Conservation (phyloP, 2,329 filamentous ascomycete genomes). For the Truncatella angustata region DNA sequence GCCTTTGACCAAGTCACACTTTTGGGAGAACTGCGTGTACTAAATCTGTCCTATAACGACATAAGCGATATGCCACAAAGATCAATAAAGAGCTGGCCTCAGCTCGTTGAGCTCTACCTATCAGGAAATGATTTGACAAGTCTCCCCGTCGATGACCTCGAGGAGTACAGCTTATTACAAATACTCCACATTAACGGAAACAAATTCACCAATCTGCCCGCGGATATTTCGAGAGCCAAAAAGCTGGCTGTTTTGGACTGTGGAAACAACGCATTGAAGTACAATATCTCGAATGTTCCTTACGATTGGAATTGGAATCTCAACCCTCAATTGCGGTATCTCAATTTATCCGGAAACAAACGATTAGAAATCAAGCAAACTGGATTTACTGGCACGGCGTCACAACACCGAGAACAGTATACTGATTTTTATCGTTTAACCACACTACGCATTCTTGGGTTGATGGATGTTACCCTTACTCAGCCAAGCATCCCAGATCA, state of each 20-base stretch:
- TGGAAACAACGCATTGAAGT: slow-evolving; percentile 92
- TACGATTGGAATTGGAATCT: slow-evolving; percentile 99
- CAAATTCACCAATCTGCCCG: slow-evolving; percentile 94
- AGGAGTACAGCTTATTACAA: slow-evolving; percentile 83
- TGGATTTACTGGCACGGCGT: slow-evolving; percentile 49
- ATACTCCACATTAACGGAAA: slow-evolving; percentile 95
- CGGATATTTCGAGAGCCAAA: slow-evolving; percentile 90
- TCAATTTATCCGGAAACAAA: slow-evolving; percentile 97
- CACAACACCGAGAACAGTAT: slow-evolving; percentile 64
- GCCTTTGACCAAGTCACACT: slow-evolving; percentile 89
- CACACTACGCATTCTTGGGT: slow-evolving; percentile 81
- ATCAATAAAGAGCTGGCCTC: slow-evolving; percentile 84
- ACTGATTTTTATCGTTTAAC: slow-evolving; percentile 86
- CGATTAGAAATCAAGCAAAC: slow-evolving; percentile 83
- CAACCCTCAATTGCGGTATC: slow-evolving; percentile 90
- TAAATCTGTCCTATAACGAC: slow-evolving; percentile 95
- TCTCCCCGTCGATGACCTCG: slow-evolving; percentile 88
- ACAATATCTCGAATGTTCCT: slow-evolving; percentile 98
- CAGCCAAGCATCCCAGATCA: slow-evolving; percentile 92
- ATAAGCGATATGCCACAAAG: slow-evolving; percentile 89
- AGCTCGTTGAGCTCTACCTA: slow-evolving; percentile 87
- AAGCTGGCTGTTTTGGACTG: slow-evolving; percentile 91
- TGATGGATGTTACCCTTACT: slow-evolving; percentile 98
- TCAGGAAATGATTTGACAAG: slow-evolving; percentile 94
- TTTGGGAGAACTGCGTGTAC: slow-evolving; percentile 77